Percentiles rank a stretch among this genome's conserved stretches.
Evolutionary conservation across 2,329 filamentous ascomycete genomes (phyloP).

Genomic region (Venturia pyrina): DNA sequence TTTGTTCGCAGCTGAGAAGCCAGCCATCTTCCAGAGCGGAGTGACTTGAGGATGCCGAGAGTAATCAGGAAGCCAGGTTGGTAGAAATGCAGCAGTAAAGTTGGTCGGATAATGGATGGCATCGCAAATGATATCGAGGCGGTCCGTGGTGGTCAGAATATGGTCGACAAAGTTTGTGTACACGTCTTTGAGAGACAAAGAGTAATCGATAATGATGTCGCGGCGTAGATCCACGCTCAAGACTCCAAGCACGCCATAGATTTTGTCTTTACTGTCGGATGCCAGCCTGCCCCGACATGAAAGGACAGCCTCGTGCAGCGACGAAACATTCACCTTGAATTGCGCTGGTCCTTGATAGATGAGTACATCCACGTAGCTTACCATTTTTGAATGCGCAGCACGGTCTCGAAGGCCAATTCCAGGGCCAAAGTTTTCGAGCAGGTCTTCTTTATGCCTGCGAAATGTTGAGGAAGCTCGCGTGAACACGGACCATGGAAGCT

Average conservation of each 20-base stretch:
- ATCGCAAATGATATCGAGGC: slow-evolving; percentile 27
- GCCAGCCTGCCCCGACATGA: slow-evolving; percentile 20
- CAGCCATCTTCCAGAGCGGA: slow-evolving; percentile 14
- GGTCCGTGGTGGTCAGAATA: slow-evolving; percentile 16
- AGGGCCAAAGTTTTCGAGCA: slow-evolving; percentile 13
- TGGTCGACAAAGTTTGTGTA: slow-evolving; percentile 27
- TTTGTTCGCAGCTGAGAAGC: slow-evolving; percentile 18
- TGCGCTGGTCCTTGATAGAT: slow-evolving; percentile 17
- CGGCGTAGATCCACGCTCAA: slow-evolving; percentile 19
- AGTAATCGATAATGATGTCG: slow-evolving; percentile 24
- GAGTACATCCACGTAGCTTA: slow-evolving; percentile 14
- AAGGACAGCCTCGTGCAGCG: not conserved
- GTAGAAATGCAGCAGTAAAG: slow-evolving; percentile 19
- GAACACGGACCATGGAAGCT: slow-evolving; percentile 4
- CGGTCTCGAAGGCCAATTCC: slow-evolving; percentile 5
- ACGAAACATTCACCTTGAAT: slow-evolving; percentile 15
- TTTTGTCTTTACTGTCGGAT: slow-evolving; percentile 27
- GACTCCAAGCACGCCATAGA: slow-evolving; percentile 28
- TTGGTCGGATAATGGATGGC: slow-evolving; percentile 24
- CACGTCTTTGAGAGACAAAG: slow-evolving; percentile 22
- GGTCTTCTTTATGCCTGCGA: slow-evolving; percentile 15
- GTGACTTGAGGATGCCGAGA: slow-evolving; percentile 20
- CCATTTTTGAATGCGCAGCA: slow-evolving; percentile 6
- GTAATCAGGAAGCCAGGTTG: slow-evolving; percentile 30
- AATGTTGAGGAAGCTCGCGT: slow-evolving; percentile 17